phyloP scores from a whole-genome alignment of 768 basidiomycete species.

The Tubosaeta sp. region DNA sequence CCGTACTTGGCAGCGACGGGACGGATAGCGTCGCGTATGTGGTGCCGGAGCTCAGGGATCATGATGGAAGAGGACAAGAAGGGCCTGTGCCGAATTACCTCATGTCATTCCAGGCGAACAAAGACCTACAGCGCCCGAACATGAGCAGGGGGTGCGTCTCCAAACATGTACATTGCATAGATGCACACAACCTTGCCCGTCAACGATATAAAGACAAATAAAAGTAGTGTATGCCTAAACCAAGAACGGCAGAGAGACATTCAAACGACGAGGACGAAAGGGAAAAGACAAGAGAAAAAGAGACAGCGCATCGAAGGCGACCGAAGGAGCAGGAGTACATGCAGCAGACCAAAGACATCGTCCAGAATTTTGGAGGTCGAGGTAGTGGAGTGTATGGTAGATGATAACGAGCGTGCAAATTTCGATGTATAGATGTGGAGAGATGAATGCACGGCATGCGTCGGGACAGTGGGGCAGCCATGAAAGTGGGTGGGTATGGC shows the following conservation, averaged over 20 bases:
- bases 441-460: conserved; percentile 16
- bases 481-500: conserved; percentile 28
- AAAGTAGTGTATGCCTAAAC: conserved; percentile 27
- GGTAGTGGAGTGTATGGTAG: conserved; percentile 25
- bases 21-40: conserved; percentile 26
- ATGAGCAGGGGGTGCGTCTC: conserved; percentile 1
- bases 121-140: conserved; percentile 4
- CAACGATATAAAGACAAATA: conserved; percentile 36
- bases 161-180: conserved; percentile 29
- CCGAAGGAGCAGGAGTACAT: conserved; percentile 17
- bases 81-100: conserved; percentile 12
- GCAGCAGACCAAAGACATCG: conserved; percentile 23
- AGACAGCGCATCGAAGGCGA: conserved; percentile 8
- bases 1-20: conserved; percentile 36
- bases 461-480: conserved; percentile 4
- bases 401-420: conserved; percentile 25
- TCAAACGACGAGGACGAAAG: conserved; percentile 1
- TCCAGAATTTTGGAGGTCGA: conserved; percentile 25
- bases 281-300: not conserved
- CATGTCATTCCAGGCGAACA: conserved; percentile 11
- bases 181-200: conserved; percentile 21
- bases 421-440: conserved; percentile 19
- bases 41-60: conserved; percentile 27
- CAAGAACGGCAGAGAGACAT: conserved; percentile 13
- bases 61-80: conserved; percentile 8